Conservation (phyloP, 2,329 filamentous ascomycete species). For the Calonectria fujianensis region DNA sequence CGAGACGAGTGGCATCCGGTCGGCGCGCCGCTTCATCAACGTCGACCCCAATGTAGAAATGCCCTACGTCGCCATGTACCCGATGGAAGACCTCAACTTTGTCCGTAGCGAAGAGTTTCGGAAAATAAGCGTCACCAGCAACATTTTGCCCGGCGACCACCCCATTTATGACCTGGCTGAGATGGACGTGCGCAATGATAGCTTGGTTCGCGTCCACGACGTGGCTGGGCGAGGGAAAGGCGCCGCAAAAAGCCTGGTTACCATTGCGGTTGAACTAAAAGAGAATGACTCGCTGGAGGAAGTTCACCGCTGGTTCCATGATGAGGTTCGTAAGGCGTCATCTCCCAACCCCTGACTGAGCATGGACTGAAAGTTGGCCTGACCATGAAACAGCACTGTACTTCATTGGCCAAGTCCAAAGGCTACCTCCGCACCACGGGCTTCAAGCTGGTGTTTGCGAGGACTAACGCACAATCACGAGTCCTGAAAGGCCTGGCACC, state of each 20-base stretch:
- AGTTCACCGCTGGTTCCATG: neutral
- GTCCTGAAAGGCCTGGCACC: constrained; percentile 10
- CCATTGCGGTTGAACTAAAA: neutral
- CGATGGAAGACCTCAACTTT: constrained; percentile 5
- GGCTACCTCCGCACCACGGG: constrained; percentile 12
- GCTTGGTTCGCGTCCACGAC: neutral
- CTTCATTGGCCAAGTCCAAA: neutral
- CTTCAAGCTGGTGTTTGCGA: constrained; percentile 4
- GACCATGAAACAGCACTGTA: neutral
- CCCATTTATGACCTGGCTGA: constrained; percentile 5
- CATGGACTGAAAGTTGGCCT: neutral
- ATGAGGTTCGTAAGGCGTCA: neutral
- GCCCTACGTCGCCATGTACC: constrained; percentile 11
- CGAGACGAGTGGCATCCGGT: constrained; percentile 8
- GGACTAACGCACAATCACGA: constrained; percentile 8
- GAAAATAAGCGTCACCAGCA: constrained; percentile 2
- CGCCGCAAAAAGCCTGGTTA: neutral
- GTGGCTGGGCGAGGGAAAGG: constrained; percentile 10
- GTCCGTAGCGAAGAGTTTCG: constrained; percentile 6
- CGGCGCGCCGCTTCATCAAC: constrained; percentile 18
- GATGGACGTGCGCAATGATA: constrained; percentile 15
- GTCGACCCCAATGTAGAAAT: neutral
- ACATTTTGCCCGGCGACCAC: neutral
- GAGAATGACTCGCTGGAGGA: neutral
- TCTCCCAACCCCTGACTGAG: neutral